A percentile compares a stretch with the other conserved stretches of the same genome.
These are phyloP conservation scores for Salix viminalis DNA, from an alignment of 345 rosid species.

Conservation along the genomic window DNA sequence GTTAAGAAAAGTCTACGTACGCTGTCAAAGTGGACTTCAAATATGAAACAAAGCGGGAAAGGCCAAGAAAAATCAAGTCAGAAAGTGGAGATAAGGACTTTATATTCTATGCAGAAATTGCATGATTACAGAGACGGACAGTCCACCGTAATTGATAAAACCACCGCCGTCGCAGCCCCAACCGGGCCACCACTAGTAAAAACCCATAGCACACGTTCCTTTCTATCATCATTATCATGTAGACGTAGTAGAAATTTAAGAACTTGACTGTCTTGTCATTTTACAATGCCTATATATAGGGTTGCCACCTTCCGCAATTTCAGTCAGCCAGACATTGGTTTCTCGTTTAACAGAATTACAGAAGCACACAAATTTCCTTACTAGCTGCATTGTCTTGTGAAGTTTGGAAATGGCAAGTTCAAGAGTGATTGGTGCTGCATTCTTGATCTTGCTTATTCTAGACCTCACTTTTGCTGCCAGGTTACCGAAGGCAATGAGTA, in stretches of 20 bases:
- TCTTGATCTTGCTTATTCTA: constrained; percentile 38
- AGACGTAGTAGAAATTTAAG: neutral
- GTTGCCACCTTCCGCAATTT: neutral
- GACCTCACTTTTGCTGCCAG: constrained; percentile 48
- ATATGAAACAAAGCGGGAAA: constrained; percentile 10
- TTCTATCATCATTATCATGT: neutral
- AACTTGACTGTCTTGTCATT: neutral
- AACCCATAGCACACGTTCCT: neutral
- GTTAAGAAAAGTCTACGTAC: neutral
- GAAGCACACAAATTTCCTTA: neutral
- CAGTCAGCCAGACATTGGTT: neutral
- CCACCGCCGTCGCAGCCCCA: neutral
- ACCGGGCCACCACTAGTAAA: neutral
- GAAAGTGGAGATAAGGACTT: neutral
- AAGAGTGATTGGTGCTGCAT: constrained; percentile 37
- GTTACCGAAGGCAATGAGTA: constrained; percentile 10
- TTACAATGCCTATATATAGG: constrained; percentile 15
- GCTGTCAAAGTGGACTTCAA: neutral
- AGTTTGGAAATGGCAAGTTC: constrained; percentile 20
- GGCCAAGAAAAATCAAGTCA: constrained; percentile 1
- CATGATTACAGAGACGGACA: neutral
- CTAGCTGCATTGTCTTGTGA: neutral
- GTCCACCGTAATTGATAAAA: neutral
- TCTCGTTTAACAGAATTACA: neutral
- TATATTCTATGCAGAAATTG: neutral